Evolutionary conservation across 371 early-diverging fungal genomes (phyloP).

Genomic region (Smittium culicis): DNA sequence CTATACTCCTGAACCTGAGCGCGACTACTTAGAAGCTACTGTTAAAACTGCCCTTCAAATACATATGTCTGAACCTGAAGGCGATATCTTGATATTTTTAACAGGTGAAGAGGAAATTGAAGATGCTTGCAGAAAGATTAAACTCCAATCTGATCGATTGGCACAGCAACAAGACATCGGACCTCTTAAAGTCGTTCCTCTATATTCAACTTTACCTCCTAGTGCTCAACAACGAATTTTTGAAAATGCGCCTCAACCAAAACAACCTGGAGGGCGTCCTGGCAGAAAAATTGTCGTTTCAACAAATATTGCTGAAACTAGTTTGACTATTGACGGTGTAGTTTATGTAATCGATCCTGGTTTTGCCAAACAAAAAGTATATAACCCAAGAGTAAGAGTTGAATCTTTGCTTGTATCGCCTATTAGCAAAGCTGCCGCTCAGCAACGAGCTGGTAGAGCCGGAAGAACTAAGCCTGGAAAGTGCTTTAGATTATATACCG

Average conservation of each 20-base stretch:
- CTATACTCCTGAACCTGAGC: slow-evolving; percentile 75
- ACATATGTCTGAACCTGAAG: slow-evolving; percentile 65
- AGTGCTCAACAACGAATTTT: slow-evolving; percentile 83
- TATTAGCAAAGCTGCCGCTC: slow-evolving; percentile 64
- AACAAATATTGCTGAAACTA: slow-evolving; percentile 98
- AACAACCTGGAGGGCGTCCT: slow-evolving; percentile 54
- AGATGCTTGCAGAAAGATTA: slow-evolving; percentile 59
- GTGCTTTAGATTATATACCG: slow-evolving; percentile 85
- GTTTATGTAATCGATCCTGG: slow-evolving; percentile 97
- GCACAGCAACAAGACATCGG: slow-evolving; percentile 44
- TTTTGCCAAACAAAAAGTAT: slow-evolving; percentile 90
- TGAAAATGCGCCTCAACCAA: slow-evolving; percentile 68
- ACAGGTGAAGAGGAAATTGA: slow-evolving; percentile 94
- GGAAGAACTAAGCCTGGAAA: slow-evolving; percentile 87
- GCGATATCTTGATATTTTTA: slow-evolving; percentile 81
- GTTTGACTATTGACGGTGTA: slow-evolving; percentile 95
- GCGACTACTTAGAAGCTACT: slow-evolving; percentile 77
- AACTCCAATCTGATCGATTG: slow-evolving; percentile 46
- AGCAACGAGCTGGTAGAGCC: slow-evolving; percentile 82
- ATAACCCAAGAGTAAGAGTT: slow-evolving; percentile 83
- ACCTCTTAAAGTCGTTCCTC: slow-evolving; percentile 59
- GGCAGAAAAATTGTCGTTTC: slow-evolving; percentile 91
- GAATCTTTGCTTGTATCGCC: slow-evolving; percentile 59
- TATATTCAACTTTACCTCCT: slow-evolving; percentile 90
- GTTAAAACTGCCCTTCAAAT: slow-evolving; percentile 74